Percentiles rank a stretch among this genome's conserved stretches.
Evolutionary conservation across 2,329 filamentous ascomycete genomes (phyloP).

Genomic region (Colletotrichum truncatum): DNA sequence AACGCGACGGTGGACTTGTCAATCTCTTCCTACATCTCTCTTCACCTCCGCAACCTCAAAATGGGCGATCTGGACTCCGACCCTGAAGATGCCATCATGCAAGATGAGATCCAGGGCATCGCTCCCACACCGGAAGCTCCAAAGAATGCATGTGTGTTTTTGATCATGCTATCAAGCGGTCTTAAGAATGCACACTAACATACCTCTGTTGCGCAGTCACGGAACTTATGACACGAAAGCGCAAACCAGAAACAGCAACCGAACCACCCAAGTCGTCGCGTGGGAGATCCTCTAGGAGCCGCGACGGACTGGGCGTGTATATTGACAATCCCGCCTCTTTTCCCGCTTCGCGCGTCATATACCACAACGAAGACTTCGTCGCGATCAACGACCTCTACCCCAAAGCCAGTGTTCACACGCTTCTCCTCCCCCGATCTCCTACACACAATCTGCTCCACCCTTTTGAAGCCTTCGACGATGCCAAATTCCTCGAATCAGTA

Average conservation of each 20-base stretch:
- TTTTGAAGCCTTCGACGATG: slow-evolving; percentile 78
- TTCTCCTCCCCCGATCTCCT: slow-evolving; percentile 82
- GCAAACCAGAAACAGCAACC: slow-evolving; percentile 37
- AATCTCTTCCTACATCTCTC: background rate
- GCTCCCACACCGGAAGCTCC: slow-evolving; percentile 35
- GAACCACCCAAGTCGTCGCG: slow-evolving; percentile 30
- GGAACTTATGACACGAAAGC: slow-evolving; percentile 48
- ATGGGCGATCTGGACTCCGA: slow-evolving; percentile 39
- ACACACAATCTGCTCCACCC: slow-evolving; percentile 73
- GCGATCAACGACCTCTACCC: slow-evolving; percentile 86
- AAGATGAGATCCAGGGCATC: slow-evolving; percentile 50
- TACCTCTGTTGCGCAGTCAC: slow-evolving; percentile 36
- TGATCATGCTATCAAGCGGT: background rate
- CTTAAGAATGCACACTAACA: background rate
- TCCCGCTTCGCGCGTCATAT: slow-evolving; percentile 69
- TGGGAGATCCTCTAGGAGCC: slow-evolving; percentile 52
- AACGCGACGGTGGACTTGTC: background rate
- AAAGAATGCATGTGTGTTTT: slow-evolving; percentile 53
- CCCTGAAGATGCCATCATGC: slow-evolving; percentile 50
- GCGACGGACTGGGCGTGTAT: slow-evolving; percentile 74
- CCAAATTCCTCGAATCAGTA: slow-evolving; percentile 72
- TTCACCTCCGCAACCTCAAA: background rate
- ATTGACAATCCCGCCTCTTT: slow-evolving; percentile 70
- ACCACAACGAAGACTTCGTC: slow-evolving; percentile 74
- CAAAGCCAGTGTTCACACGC: slow-evolving; percentile 84